Percentiles rank a stretch among this genome's conserved stretches.
phyloP scores from a whole-genome alignment of 2,329 filamentous ascomycete species.

The Pseudofabraea citricarpa region DNA sequence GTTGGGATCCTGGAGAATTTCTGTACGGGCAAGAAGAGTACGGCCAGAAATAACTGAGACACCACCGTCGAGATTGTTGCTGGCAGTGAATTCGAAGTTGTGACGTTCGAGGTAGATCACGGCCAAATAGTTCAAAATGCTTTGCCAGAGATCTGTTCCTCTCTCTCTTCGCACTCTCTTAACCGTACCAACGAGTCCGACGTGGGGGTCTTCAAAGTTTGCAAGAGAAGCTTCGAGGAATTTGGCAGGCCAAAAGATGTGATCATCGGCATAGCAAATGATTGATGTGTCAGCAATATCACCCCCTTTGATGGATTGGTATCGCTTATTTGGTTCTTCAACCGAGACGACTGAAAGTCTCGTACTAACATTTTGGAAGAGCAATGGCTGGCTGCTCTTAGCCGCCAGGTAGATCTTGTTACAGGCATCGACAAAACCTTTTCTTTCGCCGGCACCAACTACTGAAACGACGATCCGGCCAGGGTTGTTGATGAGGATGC shows the following conservation, averaged over 20 bases:
- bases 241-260: constrained; percentile 14
- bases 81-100: constrained; percentile 55
- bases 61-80: constrained; percentile 52
- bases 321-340: not conserved
- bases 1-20: constrained; percentile 38
- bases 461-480: constrained; percentile 13
- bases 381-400: not conserved
- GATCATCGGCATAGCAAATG: constrained; percentile 14
- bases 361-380: not conserved
- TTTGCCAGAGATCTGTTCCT: constrained; percentile 6
- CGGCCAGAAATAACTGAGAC: constrained; percentile 55
- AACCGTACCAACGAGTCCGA: constrained; percentile 52
- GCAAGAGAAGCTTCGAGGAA: constrained; percentile 13
- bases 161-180: constrained; percentile 44
- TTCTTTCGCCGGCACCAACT: constrained; percentile 5
- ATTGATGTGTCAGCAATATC: constrained; percentile 10
- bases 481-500: constrained; percentile 10
- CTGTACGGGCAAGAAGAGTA: constrained; percentile 45
- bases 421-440: not conserved
- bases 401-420: not conserved
- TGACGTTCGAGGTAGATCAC: constrained; percentile 56
- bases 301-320: constrained; percentile 11
- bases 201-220: constrained; percentile 21
- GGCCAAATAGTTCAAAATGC: constrained; percentile 46
- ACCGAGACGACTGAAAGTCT: constrained; percentile 1